phyloP scores from a whole-genome alignment of 2,329 filamentous ascomycete genomes.

The Penicillium sp. region DNA sequence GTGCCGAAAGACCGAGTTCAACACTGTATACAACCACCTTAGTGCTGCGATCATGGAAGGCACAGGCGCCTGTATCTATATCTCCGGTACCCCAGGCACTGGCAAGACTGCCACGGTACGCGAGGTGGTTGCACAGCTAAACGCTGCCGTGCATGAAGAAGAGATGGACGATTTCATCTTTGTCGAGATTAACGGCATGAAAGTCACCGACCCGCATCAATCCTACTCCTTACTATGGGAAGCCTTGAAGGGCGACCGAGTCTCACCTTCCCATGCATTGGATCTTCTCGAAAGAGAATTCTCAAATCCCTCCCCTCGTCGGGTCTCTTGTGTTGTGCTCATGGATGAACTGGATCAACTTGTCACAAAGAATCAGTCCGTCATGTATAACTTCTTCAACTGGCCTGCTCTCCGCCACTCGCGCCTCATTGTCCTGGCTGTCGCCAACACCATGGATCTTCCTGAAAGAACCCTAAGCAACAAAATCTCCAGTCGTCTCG shows the following conservation, averaged over 20 bases:
- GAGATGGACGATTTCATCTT: constrained; percentile 98
- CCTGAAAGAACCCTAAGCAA: constrained; percentile 93
- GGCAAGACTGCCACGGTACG: constrained; percentile 96
- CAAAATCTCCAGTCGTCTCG: constrained; percentile 88
- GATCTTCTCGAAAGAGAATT: constrained; percentile 89
- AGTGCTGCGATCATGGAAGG: constrained; percentile 90
- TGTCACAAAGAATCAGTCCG: constrained; percentile 95
- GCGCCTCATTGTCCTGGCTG: constrained; percentile 85
- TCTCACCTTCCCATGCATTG: constrained; percentile 82
- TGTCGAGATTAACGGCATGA: constrained; percentile 99
- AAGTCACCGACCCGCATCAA: constrained; percentile 94
- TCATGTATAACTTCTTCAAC: constrained; percentile 99
- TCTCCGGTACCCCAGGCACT: constrained; percentile 94
- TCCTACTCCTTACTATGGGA: constrained; percentile 94
- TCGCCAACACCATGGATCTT: constrained; percentile 98
- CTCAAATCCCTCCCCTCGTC: constrained; percentile 75
- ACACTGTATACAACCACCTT: constrained; percentile 82
- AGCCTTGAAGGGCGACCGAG: constrained; percentile 82
- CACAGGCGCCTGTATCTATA: constrained; percentile 93
- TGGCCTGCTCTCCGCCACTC: constrained; percentile 91
- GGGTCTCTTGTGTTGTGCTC: constrained; percentile 88
- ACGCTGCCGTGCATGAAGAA: constrained; percentile 76
- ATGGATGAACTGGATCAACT: constrained; percentile 99
- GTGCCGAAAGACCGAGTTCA: constrained; percentile 85
- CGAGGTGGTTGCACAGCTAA: constrained; percentile 81